Percentiles rank a stretch among this genome's conserved stretches.
phyloP scores from a whole-genome alignment of 2,329 filamentous ascomycete genomes.

The Trichoderma pleuroti region DNA sequence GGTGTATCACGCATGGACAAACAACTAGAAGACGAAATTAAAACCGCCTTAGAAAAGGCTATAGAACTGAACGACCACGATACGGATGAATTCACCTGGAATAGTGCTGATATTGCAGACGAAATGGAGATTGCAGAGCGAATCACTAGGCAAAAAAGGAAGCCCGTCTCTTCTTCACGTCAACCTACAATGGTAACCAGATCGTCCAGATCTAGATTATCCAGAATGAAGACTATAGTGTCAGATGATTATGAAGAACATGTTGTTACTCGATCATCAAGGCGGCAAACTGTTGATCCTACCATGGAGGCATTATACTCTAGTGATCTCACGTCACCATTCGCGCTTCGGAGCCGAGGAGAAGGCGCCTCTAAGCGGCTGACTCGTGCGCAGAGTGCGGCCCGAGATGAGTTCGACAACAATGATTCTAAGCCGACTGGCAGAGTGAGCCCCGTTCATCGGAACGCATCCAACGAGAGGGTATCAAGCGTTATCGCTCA shows the following conservation, averaged over 20 bases:
- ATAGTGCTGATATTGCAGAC: slow-evolving; percentile 53
- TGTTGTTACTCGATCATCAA: slow-evolving; percentile 23
- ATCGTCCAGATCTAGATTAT: background rate
- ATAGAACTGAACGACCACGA: slow-evolving; percentile 67
- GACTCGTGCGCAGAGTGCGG: background rate
- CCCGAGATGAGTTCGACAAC: background rate
- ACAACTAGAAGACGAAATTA: slow-evolving; percentile 54
- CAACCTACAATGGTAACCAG: slow-evolving; percentile 45
- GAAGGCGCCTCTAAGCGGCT: background rate
- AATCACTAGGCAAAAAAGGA: background rate
- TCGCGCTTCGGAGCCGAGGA: slow-evolving; percentile 38
- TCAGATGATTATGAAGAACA: background rate
- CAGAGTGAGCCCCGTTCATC: slow-evolving; percentile 41
- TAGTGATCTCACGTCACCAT: slow-evolving; percentile 58
- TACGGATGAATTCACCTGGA: slow-evolving; percentile 61
- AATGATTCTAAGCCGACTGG: slow-evolving; percentile 39
- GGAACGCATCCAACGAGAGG: slow-evolving; percentile 25
- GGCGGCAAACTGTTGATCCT: slow-evolving; percentile 38
- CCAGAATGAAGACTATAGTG: background rate
- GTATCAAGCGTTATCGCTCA: slow-evolving; percentile 30
- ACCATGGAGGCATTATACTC: slow-evolving; percentile 56
- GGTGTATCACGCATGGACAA: slow-evolving; percentile 61
- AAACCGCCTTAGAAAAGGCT: slow-evolving; percentile 51
- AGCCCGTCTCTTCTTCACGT: slow-evolving; percentile 6
- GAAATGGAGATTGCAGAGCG: background rate